A percentile compares a stretch with the other conserved stretches of the same genome.
phyloP scores from a whole-genome alignment of 345 rosid species.

The Linum lewisii region DNA sequence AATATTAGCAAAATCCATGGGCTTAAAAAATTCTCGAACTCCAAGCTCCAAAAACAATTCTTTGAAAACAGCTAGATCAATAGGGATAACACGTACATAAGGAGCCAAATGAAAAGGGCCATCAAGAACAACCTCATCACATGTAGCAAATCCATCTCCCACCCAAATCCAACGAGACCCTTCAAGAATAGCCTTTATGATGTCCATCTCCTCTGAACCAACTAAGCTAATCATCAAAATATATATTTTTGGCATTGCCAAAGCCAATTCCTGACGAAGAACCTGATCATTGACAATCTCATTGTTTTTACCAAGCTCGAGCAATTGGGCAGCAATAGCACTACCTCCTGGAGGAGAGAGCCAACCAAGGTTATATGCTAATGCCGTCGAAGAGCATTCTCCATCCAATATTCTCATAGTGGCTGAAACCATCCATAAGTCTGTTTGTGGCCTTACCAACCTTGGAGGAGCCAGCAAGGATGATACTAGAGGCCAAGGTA shows the following conservation, averaged over 20 bases:
- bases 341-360: constrained; percentile 84
- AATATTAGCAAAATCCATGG: constrained; percentile 73
- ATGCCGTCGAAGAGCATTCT: constrained; percentile 85
- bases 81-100: constrained; percentile 80
- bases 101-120: constrained; percentile 95
- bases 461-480: constrained; percentile 90
- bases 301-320: constrained; percentile 94
- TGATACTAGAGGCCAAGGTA: constrained; percentile 88
- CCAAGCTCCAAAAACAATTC: constrained; percentile 81
- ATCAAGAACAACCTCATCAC: constrained; percentile 86
- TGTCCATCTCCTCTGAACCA: constrained; percentile 90
- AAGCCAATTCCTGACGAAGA: constrained; percentile 76
- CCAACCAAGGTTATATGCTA: constrained; percentile 89
- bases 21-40: constrained; percentile 69
- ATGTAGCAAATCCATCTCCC: constrained; percentile 93
- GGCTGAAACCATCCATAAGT: constrained; percentile 90
- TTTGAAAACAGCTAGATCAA: constrained; percentile 82
- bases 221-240: constrained; percentile 57
- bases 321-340: constrained; percentile 91
- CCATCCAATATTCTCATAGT: constrained; percentile 94
- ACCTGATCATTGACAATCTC: constrained; percentile 64
- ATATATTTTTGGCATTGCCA: constrained; percentile 87
- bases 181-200: constrained; percentile 92
- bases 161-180: constrained; percentile 99
- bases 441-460: constrained; percentile 72